Conservation (phyloP, 2,329 filamentous ascomycete species). For the Alternaria alternata region DNA sequence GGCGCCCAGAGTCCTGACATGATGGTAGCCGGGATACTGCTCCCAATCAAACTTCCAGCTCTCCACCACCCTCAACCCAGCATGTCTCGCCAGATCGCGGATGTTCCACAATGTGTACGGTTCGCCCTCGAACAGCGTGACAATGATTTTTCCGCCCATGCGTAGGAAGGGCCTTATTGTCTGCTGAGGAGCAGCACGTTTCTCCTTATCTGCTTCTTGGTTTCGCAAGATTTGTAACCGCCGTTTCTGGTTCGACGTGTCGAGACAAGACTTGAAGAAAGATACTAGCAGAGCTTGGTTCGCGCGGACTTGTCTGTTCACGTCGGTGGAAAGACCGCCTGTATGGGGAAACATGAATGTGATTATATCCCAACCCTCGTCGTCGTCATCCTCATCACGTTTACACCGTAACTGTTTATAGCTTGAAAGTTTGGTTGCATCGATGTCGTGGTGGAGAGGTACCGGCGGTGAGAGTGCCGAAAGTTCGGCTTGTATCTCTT, state of each 20-base stretch:
- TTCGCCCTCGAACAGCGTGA: slow-evolving; percentile 91
- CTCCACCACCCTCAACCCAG: slow-evolving; percentile 72
- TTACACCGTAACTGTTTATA: slow-evolving; percentile 39
- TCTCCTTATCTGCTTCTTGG: slow-evolving; percentile 8
- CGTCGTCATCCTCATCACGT: slow-evolving; percentile 28
- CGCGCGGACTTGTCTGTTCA: slow-evolving; percentile 90
- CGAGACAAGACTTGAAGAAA: slow-evolving; percentile 44
- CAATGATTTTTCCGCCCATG: slow-evolving; percentile 69
- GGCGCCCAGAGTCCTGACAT: slow-evolving; percentile 75
- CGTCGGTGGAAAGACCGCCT: slow-evolving; percentile 88
- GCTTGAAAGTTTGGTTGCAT: slow-evolving; percentile 65
- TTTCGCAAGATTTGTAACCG: slow-evolving; percentile 23
- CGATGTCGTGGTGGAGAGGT: slow-evolving; percentile 63
- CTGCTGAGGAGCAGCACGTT: background rate
- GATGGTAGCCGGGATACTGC: slow-evolving; percentile 76
- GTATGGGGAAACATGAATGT: slow-evolving; percentile 98
- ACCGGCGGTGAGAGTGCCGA: slow-evolving; percentile 44
- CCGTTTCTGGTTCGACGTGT: slow-evolving; percentile 22
- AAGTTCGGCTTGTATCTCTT: slow-evolving; percentile 43
- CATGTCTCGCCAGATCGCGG: slow-evolving; percentile 81
- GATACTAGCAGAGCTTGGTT: slow-evolving; percentile 62
- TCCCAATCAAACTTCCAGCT: slow-evolving; percentile 74
- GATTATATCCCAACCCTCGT: slow-evolving; percentile 72
- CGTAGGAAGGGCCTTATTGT: slow-evolving; percentile 54
- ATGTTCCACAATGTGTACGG: slow-evolving; percentile 98